Conservation (phyloP, 768 basidiomycete genomes). For the Trametes cubensis region DNA sequence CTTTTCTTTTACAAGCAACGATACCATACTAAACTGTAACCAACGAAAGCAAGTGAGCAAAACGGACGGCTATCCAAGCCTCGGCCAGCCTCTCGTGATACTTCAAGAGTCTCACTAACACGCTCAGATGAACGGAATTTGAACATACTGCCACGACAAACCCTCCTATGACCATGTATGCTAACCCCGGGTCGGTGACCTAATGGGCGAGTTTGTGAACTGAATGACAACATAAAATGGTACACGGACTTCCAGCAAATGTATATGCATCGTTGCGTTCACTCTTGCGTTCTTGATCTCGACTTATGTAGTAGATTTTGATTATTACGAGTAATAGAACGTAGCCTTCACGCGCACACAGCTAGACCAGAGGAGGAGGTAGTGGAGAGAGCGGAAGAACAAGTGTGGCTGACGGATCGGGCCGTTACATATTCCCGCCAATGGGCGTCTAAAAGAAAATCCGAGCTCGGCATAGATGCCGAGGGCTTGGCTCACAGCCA, state of each 20-base stretch:
- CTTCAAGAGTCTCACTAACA: background rate
- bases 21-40: conserved; percentile 78
- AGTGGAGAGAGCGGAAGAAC: conserved; percentile 2
- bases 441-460: background rate
- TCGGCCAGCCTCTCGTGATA: background rate
- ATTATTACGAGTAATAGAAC: background rate
- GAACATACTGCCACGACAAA: conserved; percentile 50
- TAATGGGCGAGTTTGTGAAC: conserved; percentile 39
- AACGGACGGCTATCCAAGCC: background rate
- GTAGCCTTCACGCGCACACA: background rate
- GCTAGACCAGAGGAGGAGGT: background rate
- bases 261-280: conserved; percentile 8
- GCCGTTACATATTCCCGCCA: background rate
- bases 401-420: background rate
- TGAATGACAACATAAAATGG: conserved; percentile 14
- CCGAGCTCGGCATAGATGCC: background rate
- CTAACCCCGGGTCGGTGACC: conserved; percentile 55
- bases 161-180: conserved; percentile 66
- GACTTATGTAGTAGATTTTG: background rate
- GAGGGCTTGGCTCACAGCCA: conserved; percentile 1
- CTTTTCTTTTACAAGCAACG: conserved; percentile 81
- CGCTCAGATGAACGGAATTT: background rate
- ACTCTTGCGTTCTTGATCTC: background rate
- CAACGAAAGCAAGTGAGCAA: background rate
- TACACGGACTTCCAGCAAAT: conserved; percentile 34